Conservation (phyloP, 257 asterid genomes). For the Avicennia marina region DNA sequence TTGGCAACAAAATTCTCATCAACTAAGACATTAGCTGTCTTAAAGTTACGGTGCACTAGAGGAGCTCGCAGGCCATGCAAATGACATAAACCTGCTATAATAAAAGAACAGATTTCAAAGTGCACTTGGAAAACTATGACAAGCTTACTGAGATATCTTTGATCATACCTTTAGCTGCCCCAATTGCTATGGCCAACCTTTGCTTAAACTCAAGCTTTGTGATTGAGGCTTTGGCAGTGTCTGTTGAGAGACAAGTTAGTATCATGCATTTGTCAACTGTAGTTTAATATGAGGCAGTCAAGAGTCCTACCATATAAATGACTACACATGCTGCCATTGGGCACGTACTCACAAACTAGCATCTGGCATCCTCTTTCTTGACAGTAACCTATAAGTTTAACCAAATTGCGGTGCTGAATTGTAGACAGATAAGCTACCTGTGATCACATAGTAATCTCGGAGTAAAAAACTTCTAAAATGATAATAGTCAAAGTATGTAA, state of each 20-base stretch:
- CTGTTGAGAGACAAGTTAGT: slow-evolving; percentile 11
- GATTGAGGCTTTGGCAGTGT: slow-evolving; percentile 30
- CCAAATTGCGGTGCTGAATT: slow-evolving; percentile 59
- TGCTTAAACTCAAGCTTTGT: slow-evolving; percentile 75
- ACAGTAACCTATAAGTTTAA: slow-evolving; percentile 60
- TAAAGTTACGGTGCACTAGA: slow-evolving; percentile 50
- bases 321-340: slow-evolving; percentile 58
- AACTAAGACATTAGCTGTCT: slow-evolving; percentile 73
- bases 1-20: slow-evolving; percentile 71
- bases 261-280: neutral
- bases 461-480: neutral
- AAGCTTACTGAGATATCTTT: neutral
- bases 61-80: slow-evolving; percentile 59
- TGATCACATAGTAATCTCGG: slow-evolving; percentile 15
- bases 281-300: neutral
- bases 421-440: slow-evolving; percentile 53
- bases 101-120: neutral
- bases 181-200: slow-evolving; percentile 61
- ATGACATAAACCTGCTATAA: slow-evolving; percentile 53
- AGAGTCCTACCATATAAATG: slow-evolving; percentile 61
- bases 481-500: neutral
- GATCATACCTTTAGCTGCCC: slow-evolving; percentile 69
- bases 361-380: slow-evolving; percentile 60
- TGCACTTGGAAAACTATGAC: neutral
- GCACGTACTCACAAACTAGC: slow-evolving; percentile 62